phyloP scores from a whole-genome alignment of 768 basidiomycete genomes.

The Cyclocybe cylindracea region DNA sequence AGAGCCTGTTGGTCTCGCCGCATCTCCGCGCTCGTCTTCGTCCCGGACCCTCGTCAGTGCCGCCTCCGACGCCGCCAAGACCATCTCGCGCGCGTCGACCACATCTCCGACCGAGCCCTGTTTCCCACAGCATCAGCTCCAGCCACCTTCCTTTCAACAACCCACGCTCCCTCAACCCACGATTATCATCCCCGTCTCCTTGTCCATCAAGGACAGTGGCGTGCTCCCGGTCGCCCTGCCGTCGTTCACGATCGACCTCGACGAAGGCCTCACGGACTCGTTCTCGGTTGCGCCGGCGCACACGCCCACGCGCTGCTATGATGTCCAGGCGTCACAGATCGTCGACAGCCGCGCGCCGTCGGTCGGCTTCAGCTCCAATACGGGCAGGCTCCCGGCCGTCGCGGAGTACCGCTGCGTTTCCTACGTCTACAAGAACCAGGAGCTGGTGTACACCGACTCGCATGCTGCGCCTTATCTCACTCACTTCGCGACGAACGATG shows the following conservation, averaged over 20 bases:
- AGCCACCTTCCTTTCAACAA: too few species aligned
- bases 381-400: slow-evolving; percentile 4
- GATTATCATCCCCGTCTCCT: too few species aligned
- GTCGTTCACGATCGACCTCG: slow-evolving; percentile 24
- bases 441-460: slow-evolving; percentile 10
- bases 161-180: too few species aligned
- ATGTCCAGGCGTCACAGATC: slow-evolving; percentile 10
- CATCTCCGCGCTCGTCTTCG: too few species aligned
- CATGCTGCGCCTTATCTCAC: neutral
- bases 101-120: too few species aligned
- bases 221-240: slow-evolving; percentile 14
- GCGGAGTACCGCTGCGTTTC: slow-evolving; percentile 14
- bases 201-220: neutral
- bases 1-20: too few species aligned
- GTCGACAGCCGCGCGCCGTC: slow-evolving; percentile 14
- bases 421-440: slow-evolving; percentile 13
- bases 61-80: too few species aligned
- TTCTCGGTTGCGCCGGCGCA: neutral
- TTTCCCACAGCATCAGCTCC: too few species aligned
- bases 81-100: too few species aligned
- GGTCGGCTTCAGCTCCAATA: slow-evolving; percentile 18
- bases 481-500: neutral
- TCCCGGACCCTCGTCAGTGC: too few species aligned
- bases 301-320: slow-evolving; percentile 14
- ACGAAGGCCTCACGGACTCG: slow-evolving; percentile 19